Percentiles rank a stretch among this genome's conserved stretches.
Conservation (phyloP, 768 basidiomycete genomes). For the Rhodocollybia butyracea region DNA sequence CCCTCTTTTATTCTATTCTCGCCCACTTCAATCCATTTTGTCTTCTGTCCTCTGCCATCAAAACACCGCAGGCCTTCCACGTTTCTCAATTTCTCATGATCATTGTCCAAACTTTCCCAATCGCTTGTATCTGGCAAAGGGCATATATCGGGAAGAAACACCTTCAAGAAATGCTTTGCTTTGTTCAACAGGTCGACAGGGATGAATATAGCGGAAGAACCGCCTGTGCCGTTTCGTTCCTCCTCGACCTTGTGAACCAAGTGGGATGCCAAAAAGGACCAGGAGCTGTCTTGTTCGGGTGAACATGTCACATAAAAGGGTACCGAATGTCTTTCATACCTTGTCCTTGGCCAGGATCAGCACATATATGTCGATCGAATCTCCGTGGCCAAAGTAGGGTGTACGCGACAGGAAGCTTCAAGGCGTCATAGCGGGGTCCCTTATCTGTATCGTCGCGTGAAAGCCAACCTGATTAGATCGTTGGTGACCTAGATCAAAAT, state of each 20-base stretch:
- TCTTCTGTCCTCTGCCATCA: background rate
- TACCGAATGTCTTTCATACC: background rate
- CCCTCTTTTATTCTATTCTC: too few relatives aligned
- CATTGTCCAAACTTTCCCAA: background rate
- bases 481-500: background rate
- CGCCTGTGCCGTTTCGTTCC: background rate
- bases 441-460: background rate
- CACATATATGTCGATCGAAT: constrained; percentile 1
- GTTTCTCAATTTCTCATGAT: background rate
- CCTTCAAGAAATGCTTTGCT: background rate
- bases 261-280: background rate
- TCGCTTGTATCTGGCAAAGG: background rate
- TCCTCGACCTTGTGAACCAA: constrained; percentile 3
- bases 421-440: background rate
- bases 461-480: background rate
- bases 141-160: background rate
- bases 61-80: background rate
- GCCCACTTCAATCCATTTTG: background rate
- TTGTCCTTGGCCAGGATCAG: background rate
- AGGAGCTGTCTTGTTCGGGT: background rate
- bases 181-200: background rate
- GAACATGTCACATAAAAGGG: background rate
- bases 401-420: background rate
- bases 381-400: background rate
- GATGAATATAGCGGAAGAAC: background rate